These are phyloP conservation scores for Camellia oleifera DNA, from an alignment of 179 eudicot species.

Conservation along the genomic window DNA sequence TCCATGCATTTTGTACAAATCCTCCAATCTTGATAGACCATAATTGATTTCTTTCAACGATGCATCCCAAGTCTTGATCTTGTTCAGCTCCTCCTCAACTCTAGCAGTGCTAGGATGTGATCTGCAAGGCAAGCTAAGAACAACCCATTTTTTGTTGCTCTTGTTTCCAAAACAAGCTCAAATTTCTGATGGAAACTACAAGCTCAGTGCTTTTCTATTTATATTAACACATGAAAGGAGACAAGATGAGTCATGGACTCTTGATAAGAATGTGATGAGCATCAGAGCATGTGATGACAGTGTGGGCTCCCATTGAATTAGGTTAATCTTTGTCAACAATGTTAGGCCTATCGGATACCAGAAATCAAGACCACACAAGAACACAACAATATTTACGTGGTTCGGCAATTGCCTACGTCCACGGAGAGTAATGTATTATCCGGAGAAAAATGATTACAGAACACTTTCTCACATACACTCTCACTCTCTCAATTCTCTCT, in stretches of 20 bases:
- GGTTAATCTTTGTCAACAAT: too few species aligned
- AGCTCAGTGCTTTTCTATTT: constrained; percentile 36
- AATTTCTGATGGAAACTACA: constrained; percentile 19
- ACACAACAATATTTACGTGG: too few species aligned
- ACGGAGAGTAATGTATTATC: too few species aligned
- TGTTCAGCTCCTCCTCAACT: constrained; percentile 21
- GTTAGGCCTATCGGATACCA: too few species aligned
- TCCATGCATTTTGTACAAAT: constrained; percentile 42
- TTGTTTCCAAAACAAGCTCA: neutral
- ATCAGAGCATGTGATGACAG: neutral
- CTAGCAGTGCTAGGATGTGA: constrained; percentile 22
- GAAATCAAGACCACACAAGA: too few species aligned
- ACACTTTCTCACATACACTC: too few species aligned
- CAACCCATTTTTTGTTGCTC: constrained; percentile 7
- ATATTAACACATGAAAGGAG: constrained; percentile 20
- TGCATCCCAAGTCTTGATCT: constrained; percentile 22
- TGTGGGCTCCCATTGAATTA: neutral
- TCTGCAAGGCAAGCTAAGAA: constrained; percentile 23
- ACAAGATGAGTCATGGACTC: neutral
- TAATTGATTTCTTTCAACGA: constrained; percentile 18
- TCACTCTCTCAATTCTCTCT: too few species aligned
- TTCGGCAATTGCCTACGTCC: too few species aligned
- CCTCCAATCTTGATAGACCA: constrained; percentile 35
- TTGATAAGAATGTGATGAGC: neutral
- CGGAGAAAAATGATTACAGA: too few species aligned